Base-by-base conservation (phyloP, 139 green algal genomes). In the Micractinium conductrix region DNA sequence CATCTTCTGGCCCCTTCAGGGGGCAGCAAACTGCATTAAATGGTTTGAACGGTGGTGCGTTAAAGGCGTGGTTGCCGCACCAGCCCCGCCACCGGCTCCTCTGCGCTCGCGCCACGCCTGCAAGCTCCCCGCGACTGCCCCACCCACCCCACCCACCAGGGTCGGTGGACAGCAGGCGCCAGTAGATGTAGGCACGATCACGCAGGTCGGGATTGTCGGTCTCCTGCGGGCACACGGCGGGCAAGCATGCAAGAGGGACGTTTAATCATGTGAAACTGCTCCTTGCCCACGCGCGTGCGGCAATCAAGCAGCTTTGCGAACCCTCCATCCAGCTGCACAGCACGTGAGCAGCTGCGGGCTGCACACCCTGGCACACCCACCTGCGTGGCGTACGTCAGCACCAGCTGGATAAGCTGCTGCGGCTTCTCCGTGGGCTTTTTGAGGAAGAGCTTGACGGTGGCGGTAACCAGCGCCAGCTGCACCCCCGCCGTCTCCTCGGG, bases 121-220 rank as follows among this genome's bases (percentile, higher is more conserved):
- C n/a, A n/a, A n/a, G n/a, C n/a, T n/a, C n/a, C n/a, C n/a, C n/a
- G n/a, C n/a, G n/a, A n/a, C n/a, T n/a, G n/a, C n/a, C n/a, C n/a
- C n/a, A n/a, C n/a, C n/a, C n/a, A n/a, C n/a, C n/a, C n/a, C n/a
- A n/a, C n/a, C n/a, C 93, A 91, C 98, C 96, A 4, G 97, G 96
- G 88, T 99, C 96, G 21, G 95, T 97, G 37, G 93, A 98, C 58
- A 99, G 93, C 87, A 99, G 92, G 69, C 97, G 93, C 95, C 97
- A 99, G 95, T 99, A 99, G 79, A 99, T 93, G 88, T 96, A 99
- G 4, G 97, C 97, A 9, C 97, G 88, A 87, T 99, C 97, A 1
- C 97, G 88, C 74, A 99, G 93, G 87, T 99, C 97, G 21, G 97
- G 97, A 90, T 99, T 98, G 91, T 99, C 97, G 5, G 94, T 98